These are phyloP conservation scores for Suillus spraguei DNA, from an alignment of 768 basidiomycete species.

Conservation along the genomic window DNA sequence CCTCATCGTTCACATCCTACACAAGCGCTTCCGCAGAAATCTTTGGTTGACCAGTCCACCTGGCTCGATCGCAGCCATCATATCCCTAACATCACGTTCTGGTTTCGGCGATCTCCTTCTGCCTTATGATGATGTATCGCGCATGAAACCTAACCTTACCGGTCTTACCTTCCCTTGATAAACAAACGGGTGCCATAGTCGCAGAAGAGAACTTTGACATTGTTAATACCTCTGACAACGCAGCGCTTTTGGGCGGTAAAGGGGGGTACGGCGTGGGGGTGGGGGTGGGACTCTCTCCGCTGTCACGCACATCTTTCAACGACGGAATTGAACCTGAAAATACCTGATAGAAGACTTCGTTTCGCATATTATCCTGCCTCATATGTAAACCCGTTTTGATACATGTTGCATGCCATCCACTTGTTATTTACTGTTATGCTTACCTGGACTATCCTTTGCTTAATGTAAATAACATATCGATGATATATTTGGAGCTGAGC, in stretches of 20 bases:
- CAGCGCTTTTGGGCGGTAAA: no score
- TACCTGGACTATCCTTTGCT: neutral
- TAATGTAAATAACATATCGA: no score
- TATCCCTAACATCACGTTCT: no score
- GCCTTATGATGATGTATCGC: no score
- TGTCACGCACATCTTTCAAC: constrained; percentile 14
- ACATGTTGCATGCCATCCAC: neutral
- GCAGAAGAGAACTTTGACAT: no score
- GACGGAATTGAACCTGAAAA: neutral
- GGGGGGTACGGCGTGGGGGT: no score
- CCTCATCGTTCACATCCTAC: constrained; percentile 48
- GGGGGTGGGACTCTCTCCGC: neutral
- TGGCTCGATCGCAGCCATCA: no score
- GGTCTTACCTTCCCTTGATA: no score
- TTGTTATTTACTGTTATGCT: neutral
- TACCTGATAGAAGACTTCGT: neutral
- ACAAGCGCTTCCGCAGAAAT: constrained; percentile 47
- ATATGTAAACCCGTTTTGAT: neutral
- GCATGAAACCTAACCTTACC: no score
- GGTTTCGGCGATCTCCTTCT: no score
- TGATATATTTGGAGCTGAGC: neutral
- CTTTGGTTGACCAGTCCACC: constrained; percentile 49
- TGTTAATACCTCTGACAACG: no score
- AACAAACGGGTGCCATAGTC: no score
- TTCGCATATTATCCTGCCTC: neutral